Evolutionary conservation across 345 rosid species (phyloP).

Genomic region (Lepidium sativum): DNA sequence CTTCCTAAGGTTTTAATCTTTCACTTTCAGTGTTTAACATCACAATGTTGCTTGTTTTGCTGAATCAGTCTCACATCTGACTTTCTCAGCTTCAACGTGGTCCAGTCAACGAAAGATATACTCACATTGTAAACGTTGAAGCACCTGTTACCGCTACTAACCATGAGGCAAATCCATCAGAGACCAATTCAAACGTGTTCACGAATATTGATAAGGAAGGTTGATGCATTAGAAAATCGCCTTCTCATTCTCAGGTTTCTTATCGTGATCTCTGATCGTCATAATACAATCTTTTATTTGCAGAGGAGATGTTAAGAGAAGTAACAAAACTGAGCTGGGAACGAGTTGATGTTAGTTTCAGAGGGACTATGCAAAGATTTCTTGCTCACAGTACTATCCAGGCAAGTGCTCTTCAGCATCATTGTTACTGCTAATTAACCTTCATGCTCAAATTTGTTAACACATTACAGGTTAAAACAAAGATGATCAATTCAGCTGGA

Average conservation of each 20-base stretch:
- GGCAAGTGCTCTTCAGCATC: constrained; percentile 34
- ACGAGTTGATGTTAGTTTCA: constrained; percentile 69
- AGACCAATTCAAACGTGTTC: constrained; percentile 19
- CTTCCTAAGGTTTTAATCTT: constrained; percentile 53
- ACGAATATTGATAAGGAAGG: constrained; percentile 54
- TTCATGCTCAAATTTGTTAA: not conserved
- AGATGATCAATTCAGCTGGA: constrained; percentile 57
- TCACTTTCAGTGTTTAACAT: not conserved
- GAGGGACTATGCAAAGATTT: constrained; percentile 52
- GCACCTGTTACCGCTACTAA: constrained; percentile 9
- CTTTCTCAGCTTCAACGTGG: constrained; percentile 37
- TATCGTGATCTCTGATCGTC: not conserved
- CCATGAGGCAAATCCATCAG: constrained; percentile 26
- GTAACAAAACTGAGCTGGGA: constrained; percentile 70
- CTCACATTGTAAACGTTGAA: constrained; percentile 53
- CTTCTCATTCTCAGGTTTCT: not conserved
- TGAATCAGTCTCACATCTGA: constrained; percentile 4
- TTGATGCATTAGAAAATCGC: constrained; percentile 16
- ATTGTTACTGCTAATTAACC: not conserved
- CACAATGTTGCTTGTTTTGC: not conserved
- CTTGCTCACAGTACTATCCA: constrained; percentile 74
- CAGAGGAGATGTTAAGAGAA: constrained; percentile 71
- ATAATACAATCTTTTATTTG: not conserved
- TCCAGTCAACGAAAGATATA: constrained; percentile 42
- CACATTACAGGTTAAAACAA: constrained; percentile 48